A percentile compares a stretch with the other conserved stretches of the same genome.
phyloP scores from a whole-genome alignment of 192 early-diverging fungal genomes.

The Borealophlyctis nickersoniae region DNA sequence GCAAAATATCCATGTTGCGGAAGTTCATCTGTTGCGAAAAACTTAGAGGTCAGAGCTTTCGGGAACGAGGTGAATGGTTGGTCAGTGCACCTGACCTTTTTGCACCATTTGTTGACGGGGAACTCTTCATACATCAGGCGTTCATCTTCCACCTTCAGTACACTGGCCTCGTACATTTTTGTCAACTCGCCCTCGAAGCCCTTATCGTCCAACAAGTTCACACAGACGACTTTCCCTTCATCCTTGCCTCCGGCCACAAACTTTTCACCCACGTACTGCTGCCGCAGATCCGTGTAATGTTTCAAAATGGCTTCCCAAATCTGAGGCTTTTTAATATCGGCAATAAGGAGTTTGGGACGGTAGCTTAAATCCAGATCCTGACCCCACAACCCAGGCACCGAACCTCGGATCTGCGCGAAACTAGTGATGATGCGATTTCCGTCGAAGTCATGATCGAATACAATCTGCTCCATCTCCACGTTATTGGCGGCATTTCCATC shows the following conservation, averaged over 20 bases:
- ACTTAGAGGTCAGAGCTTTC: too few relatives aligned
- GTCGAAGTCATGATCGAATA: conserved; percentile 47
- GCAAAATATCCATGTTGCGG: conserved; percentile 49
- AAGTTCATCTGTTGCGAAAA: conserved; percentile 37
- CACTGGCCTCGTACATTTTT: conserved; percentile 39
- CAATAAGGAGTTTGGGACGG: conserved; percentile 40
- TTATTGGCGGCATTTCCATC: conserved; percentile 54
- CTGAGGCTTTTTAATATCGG: conserved; percentile 32
- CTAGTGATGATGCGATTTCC: conserved; percentile 33
- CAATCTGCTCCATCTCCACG: conserved; percentile 63
- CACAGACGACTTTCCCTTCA: conserved; percentile 46
- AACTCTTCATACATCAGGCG: conserved; percentile 51
- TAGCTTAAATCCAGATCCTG: conserved; percentile 51
- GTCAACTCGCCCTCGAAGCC: conserved; percentile 49
- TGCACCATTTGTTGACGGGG: conserved; percentile 56
- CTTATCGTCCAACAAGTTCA: conserved; percentile 48
- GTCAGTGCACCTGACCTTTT: too few relatives aligned
- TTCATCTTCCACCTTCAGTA: conserved; percentile 36
- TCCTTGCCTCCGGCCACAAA: conserved; percentile 19
- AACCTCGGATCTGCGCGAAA: conserved; percentile 52
- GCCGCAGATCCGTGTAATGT: conserved; percentile 43
- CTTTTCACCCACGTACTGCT: conserved; percentile 48
- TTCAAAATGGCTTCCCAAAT: conserved; percentile 43
- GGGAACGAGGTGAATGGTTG: too few relatives aligned
- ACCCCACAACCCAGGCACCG: conserved; percentile 50